Percentiles rank a stretch among this genome's conserved stretches.
These are phyloP conservation scores for Hypomyces perniciosus DNA, from an alignment of 2,329 filamentous ascomycete species.

Conservation along the genomic window DNA sequence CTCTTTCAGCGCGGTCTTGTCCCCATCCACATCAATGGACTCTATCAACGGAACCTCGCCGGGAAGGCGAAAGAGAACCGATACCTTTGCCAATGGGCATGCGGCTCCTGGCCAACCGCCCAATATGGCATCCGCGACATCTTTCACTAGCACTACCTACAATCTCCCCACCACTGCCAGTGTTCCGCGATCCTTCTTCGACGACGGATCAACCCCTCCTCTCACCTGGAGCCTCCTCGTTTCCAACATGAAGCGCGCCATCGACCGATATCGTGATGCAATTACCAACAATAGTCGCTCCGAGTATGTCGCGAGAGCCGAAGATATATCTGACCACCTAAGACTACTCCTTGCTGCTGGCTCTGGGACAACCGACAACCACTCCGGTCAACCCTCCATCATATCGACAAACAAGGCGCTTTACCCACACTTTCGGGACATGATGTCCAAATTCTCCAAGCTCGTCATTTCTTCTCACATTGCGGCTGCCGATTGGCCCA, in stretches of 20 bases:
- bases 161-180: constrained; percentile 52
- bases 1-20: constrained; percentile 65
- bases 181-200: constrained; percentile 80
- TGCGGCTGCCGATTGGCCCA: constrained; percentile 91
- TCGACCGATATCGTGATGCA: constrained; percentile 86
- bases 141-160: constrained; percentile 54
- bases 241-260: constrained; percentile 84
- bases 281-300: constrained; percentile 76
- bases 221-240: constrained; percentile 87
- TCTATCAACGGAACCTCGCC: constrained; percentile 70
- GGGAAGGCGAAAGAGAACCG: constrained; percentile 49
- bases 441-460: constrained; percentile 99
- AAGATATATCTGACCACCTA: constrained; percentile 96
- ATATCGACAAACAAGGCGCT: constrained; percentile 97
- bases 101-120: constrained; percentile 37
- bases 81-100: constrained; percentile 43
- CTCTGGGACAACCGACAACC: constrained; percentile 96
- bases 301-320: constrained; percentile 89
- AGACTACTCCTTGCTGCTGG: constrained; percentile 89
- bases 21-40: constrained; percentile 85
- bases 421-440: constrained; percentile 95
- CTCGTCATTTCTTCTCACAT: constrained; percentile 97
- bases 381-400: constrained; percentile 97
- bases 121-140: constrained; percentile 53
- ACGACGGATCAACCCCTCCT: constrained; percentile 73